Base-by-base conservation (phyloP, 768 basidiomycete species). In the Lentinula aciculospora region DNA sequence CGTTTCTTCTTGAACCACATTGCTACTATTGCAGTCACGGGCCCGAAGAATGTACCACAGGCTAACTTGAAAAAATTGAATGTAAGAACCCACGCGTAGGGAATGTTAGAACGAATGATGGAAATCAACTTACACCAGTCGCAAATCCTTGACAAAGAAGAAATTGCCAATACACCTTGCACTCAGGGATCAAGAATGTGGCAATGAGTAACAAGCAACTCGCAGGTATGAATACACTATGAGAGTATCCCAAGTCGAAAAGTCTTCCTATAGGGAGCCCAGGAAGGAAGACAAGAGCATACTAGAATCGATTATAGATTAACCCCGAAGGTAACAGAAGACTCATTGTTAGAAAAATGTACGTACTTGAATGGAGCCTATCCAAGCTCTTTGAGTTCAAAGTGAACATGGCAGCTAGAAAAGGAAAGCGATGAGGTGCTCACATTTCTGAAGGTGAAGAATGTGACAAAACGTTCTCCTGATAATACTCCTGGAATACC, bases 401-500 rank as follows among this genome's bases (percentile, higher is more conserved):
- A 21, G 19, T n/a, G 7, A 44, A 19, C 17, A 9, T 9, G 25
- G 5, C 19, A 4, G 28, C 19, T 25, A 56, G 40, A 32, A 29
- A 13, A 19, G 53, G 27, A 13, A 45, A 56, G 10, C 54, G 42
- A 36, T 39, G 25, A 2, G 25, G 12, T 3, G 13, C 80, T 59
- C 66, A 86, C 86, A 89, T 89, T n/a, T 68, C 76, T 12, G 88
- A 90, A 3, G 86, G 77, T 4, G 79, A 75, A 1, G 76, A 73
- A 28, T 76, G 61, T 1, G 64, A 69, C 25, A 90, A 72, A 4
- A 86, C 19, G 2, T 72, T 76, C 32, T 77, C 69, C 62, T 87
- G 75, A 61, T 92, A 90, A 65, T 88, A 87, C 6, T 76, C 77
- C 75, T 92, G 89, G 66, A 90, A 90, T 23, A 83, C 76, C 87